Percentiles rank a stretch among this genome's conserved stretches.
Evolutionary conservation across 208 protist species (phyloP).

Genomic region (Acanthamoeba lenticulata): DNA sequence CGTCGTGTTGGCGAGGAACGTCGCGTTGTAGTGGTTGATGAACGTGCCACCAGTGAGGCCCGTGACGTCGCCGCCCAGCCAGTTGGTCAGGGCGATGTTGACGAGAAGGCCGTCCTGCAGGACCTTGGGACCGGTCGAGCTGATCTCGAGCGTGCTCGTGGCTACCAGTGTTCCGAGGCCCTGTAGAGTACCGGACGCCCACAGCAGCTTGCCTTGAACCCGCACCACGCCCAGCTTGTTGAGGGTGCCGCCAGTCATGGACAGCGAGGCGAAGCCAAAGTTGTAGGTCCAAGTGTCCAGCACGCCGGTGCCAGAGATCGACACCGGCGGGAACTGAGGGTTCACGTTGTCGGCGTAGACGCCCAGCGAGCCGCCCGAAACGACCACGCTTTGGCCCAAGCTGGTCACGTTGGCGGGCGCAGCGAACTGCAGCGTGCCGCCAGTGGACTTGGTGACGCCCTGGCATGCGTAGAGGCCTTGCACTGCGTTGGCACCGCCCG

Average conservation of each 20-base stretch:
- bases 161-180: constrained; percentile 20
- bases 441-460: not conserved
- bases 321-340: constrained; percentile 39
- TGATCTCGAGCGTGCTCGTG: not conserved
- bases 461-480: constrained; percentile 12
- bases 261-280: not conserved
- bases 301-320: constrained; percentile 19
- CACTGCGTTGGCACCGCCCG: constrained; percentile 51
- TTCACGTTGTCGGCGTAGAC: constrained; percentile 23
- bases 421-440: constrained; percentile 45
- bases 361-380: constrained; percentile 36
- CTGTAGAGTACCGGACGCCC: not conserved
- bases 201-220: not conserved
- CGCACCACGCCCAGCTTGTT: constrained; percentile 45
- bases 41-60: not conserved
- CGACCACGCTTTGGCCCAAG: not conserved
- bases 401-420: not conserved
- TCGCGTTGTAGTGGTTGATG: constrained; percentile 27
- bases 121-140: not conserved
- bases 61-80: not conserved
- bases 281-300: constrained; percentile 61
- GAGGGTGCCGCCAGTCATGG: constrained; percentile 5
- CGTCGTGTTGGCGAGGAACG: not conserved
- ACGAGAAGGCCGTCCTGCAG: constrained; percentile 32
- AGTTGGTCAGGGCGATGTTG: constrained; percentile 5